Conservation (phyloP, 768 basidiomycete species). For the Austroboletus eburneus region DNA sequence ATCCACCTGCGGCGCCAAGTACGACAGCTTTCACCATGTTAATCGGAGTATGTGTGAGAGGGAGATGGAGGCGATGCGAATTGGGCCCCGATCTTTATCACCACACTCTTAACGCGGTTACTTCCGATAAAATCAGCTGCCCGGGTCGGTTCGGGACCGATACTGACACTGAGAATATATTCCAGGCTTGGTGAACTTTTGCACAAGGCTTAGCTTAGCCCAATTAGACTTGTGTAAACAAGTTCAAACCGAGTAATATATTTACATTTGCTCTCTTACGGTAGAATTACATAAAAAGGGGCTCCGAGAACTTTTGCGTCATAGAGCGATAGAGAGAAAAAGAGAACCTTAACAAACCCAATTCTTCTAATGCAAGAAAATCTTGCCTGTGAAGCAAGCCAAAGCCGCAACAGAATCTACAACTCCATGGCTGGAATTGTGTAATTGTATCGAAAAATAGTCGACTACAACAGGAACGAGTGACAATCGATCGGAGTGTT, state of each 20-base stretch:
- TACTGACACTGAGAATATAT: not conserved
- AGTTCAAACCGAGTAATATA: too few species aligned
- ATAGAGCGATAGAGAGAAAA: too few species aligned
- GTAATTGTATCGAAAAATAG: conserved; percentile 26
- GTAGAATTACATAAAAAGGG: too few species aligned
- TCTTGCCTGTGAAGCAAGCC: too few species aligned
- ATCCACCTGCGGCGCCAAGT: conserved; percentile 88
- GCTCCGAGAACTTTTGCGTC: too few species aligned
- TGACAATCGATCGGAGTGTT: not conserved
- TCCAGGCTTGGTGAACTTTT: not conserved
- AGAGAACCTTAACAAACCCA: too few species aligned
- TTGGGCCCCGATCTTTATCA: conserved; percentile 15
- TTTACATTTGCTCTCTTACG: too few species aligned
- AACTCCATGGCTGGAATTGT: conserved; percentile 11
- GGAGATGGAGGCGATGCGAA: not conserved
- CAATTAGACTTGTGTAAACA: too few species aligned
- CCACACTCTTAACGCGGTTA: conserved; percentile 6
- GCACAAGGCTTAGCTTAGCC: too few species aligned
- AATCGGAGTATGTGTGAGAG: not conserved
- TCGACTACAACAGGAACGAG: conserved; percentile 8
- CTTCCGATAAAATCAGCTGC: conserved; percentile 6
- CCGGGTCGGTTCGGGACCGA: conserved; percentile 1
- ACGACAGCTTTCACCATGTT: conserved; percentile 74
- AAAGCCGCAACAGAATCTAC: too few species aligned
- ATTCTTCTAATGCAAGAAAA: too few species aligned